Conservation (phyloP, 495 filamentous ascomycete genomes). For the Pseudevernia furfuracea region DNA sequence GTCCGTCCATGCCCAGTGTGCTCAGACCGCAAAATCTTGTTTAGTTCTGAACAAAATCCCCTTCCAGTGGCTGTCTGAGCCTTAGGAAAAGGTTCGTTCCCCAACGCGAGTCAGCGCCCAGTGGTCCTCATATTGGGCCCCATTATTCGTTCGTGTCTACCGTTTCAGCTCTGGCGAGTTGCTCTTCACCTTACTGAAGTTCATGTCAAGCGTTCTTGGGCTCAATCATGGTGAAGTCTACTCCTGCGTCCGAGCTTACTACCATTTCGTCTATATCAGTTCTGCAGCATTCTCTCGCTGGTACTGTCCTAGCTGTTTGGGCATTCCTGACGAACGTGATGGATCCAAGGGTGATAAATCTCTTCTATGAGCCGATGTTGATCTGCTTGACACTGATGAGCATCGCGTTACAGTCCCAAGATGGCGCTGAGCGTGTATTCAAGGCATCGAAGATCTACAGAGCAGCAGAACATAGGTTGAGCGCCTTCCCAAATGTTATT, state of each 20-base stretch:
- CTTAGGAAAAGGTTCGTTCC: background rate
- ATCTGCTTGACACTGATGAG: background rate
- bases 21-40: no score
- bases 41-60: no score
- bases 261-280: background rate
- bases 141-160: background rate
- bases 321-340: background rate
- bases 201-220: no score
- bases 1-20: no score
- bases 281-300: background rate
- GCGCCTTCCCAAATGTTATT: background rate
- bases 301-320: background rate
- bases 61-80: no score
- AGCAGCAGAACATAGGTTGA: background rate
- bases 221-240: no score
- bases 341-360: background rate
- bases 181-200: background rate
- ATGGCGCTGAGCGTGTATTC: background rate
- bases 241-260: no score
- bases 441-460: no score
- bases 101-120: background rate
- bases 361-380: background rate
- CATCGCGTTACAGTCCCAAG: background rate
- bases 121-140: no score
- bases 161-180: background rate